Conservation (phyloP, 257 asterid species). For the Knoxia roxburghii region DNA sequence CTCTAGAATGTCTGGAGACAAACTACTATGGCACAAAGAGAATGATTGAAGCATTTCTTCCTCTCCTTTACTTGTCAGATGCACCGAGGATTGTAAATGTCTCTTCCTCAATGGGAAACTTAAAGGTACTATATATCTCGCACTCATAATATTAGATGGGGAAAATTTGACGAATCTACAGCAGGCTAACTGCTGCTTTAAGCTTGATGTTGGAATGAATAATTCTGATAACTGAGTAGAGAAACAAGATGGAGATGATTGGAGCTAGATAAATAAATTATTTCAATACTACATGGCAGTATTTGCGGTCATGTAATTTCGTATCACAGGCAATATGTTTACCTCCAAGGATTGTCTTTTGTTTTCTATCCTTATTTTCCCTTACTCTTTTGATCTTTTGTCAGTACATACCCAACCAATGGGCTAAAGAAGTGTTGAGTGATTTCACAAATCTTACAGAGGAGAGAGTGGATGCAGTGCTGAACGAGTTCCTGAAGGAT, state of each 20-base stretch:
- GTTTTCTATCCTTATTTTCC: too few relatives aligned
- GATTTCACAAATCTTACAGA: neutral
- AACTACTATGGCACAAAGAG: neutral
- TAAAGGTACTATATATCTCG: neutral
- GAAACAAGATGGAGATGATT: too few relatives aligned
- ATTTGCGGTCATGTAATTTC: too few relatives aligned
- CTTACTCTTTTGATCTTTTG: neutral
- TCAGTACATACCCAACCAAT: conserved; percentile 4
- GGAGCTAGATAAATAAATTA: too few relatives aligned
- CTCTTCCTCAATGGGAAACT: conserved; percentile 1
- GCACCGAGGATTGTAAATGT: conserved; percentile 2
- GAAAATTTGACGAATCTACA: too few relatives aligned
- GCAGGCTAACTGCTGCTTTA: too few relatives aligned
- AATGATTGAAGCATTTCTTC: neutral
- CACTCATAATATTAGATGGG: neutral
- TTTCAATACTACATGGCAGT: too few relatives aligned
- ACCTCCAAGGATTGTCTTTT: too few relatives aligned
- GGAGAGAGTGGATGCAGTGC: neutral
- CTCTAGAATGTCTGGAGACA: conserved; percentile 2
- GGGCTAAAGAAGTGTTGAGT: conserved; percentile 4
- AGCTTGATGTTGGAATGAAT: too few relatives aligned
- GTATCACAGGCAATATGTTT: neutral
- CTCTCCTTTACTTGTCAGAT: neutral
- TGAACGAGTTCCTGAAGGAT: conserved; percentile 1
- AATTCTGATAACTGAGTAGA: too few relatives aligned